Conservation (phyloP, 1,284 basidiomycete species). For the Exsudoporus floridanus region DNA sequence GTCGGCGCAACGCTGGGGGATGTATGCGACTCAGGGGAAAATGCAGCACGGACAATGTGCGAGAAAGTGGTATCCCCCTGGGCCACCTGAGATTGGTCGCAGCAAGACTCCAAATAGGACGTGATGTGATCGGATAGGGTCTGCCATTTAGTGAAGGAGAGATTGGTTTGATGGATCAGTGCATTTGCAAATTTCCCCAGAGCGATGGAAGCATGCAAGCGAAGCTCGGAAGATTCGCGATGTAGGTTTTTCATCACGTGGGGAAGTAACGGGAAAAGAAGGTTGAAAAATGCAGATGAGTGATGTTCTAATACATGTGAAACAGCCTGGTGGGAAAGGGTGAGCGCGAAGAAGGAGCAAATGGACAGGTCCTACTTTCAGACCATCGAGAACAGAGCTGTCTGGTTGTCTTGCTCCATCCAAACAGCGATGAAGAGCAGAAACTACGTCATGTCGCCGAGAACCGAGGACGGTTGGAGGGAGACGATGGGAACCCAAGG, state of each 20-base stretch:
- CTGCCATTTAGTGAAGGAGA: conserved; percentile 12
- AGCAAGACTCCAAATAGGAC: conserved; percentile 32
- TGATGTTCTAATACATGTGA: conserved; percentile 38
- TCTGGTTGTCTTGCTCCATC: conserved; percentile 9
- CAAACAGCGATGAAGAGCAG: conserved; percentile 38
- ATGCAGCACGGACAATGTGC: conserved; percentile 26
- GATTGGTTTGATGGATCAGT: conserved; percentile 18
- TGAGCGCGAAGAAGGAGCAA: conserved; percentile 2
- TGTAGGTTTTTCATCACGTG: conserved; percentile 38
- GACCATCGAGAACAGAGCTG: conserved; percentile 36
- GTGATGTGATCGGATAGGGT: conserved; percentile 22
- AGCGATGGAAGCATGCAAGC: conserved; percentile 41
- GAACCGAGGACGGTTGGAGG: conserved; percentile 39
- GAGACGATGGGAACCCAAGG: conserved; percentile 48
- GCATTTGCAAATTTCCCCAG: conserved; percentile 43
- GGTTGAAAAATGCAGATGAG: conserved; percentile 35
- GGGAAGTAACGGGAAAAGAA: conserved; percentile 39
- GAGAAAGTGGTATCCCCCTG: conserved; percentile 5
- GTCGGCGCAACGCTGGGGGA: conserved; percentile 34
- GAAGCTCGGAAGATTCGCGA: conserved; percentile 35
- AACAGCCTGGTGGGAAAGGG: conserved; percentile 37
- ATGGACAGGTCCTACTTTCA: conserved; percentile 39
- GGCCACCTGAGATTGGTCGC: conserved; percentile 11
- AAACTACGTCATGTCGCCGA: conserved; percentile 30
- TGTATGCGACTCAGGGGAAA: conserved; percentile 22